Base-by-base conservation (phyloP, 139 green algal species). In the Chlamydomonas schloesseri region DNA sequence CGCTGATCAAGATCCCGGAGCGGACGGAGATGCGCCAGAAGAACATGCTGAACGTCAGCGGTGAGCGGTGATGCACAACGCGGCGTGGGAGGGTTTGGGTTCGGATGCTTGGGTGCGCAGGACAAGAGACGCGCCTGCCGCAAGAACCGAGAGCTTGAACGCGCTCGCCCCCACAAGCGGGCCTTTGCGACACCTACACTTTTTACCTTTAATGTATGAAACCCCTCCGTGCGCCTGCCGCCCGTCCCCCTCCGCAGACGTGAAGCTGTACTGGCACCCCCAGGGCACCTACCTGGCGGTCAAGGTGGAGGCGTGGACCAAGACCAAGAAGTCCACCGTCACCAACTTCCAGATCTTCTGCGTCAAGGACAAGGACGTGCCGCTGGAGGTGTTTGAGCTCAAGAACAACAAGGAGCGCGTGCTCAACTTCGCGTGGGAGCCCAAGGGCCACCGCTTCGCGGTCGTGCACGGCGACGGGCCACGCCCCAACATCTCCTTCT, bases 281-380 rank as follows among this genome's bases (percentile, higher is more conserved):
- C 94, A 98, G 87, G 97, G 98, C 73, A 95, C 98, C 86, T 99
- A 98, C 95, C 91, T 99, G 65, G 98, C 98, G 26, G 95, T 99
- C 34, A 94, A 98, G 92, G 98, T 99, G 60, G 95, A 98, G 83
- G 95, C 96, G 57, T 98, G 95, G 93, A 99, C 98, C 88, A 99
- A 99, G 94, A 99, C 97, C 62, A 96, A 97, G 87, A 99, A 99
- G 93, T 96, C 73, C 87, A 99, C 94, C 23, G 98, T 95, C 92
- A 98, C 95, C 33, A 80, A 68, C 65, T 99, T 99, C 90, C 97
- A 99, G 95, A 92, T 99, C 70, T 99, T 99, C 93, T 93, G 88
- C 88, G 93, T 95, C 50, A 91, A 92, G 3, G 93, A 95, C 82
- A 93, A 91, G 72, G 95, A 97, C 90, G 96, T 96, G 87, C 96